Conservation (phyloP, 352 stramenopile species). For the Pythium biforme region DNA sequence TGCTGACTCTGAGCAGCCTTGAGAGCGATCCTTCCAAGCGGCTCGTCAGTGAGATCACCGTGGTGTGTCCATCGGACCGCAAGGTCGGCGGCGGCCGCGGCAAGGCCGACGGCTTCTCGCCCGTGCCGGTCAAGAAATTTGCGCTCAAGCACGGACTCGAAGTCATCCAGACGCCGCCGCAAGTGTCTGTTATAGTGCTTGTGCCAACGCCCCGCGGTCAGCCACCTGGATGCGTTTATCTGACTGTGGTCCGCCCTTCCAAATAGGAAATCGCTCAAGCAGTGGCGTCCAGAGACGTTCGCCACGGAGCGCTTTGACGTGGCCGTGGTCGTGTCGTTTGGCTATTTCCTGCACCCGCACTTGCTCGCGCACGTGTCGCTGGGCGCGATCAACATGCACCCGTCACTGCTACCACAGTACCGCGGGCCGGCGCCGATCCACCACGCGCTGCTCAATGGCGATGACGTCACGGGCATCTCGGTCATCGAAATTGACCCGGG, state of each 20-base stretch:
- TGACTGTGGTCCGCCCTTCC: too few species aligned
- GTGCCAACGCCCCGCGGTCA: too few species aligned
- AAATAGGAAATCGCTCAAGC: conserved; percentile 83
- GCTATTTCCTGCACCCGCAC: conserved; percentile 75
- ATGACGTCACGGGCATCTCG: conserved; percentile 71
- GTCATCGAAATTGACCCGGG: conserved; percentile 86
- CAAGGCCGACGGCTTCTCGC: conserved; percentile 44
- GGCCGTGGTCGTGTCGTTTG: conserved; percentile 88
- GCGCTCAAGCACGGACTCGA: conserved; percentile 55
- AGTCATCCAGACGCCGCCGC: conserved; percentile 60
- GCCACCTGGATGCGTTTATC: too few species aligned
- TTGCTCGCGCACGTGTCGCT: conserved; percentile 63
- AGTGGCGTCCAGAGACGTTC: conserved; percentile 51
- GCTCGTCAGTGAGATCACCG: conserved; percentile 56
- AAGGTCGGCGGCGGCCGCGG: conserved; percentile 64
- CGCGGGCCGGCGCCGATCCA: conserved; percentile 84
- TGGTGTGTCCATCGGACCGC: conserved; percentile 80
- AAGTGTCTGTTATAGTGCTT: conserved; percentile 46
- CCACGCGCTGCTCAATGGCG: conserved; percentile 80
- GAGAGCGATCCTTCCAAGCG: conserved; percentile 23
- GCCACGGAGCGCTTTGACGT: conserved; percentile 60
- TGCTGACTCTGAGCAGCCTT: conserved; percentile 21
- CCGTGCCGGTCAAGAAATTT: conserved; percentile 78
- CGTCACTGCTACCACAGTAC: conserved; percentile 85
- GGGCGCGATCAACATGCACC: conserved; percentile 89